Base-by-base conservation (phyloP, 768 basidiomycete genomes). In the Stropharia rugosoannulata region DNA sequence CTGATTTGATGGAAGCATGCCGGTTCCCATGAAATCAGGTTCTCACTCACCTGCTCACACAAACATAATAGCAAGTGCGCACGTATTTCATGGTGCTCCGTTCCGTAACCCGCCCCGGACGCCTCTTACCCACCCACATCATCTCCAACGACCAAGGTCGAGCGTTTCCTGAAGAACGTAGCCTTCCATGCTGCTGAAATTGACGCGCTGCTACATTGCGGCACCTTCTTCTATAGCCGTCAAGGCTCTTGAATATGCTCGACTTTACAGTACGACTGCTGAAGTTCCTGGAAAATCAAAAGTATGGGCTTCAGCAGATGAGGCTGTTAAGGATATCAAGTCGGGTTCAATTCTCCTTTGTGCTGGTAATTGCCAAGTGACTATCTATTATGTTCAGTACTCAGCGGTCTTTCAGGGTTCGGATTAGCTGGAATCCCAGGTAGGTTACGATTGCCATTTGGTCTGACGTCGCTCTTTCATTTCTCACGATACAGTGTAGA, bases 351-450 rank as follows among this genome's bases (percentile, higher is more conserved):
- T 83, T 39, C 65, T 97, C 40, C 78, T 97, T 19, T 89, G 88
- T 61, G 93, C 87, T 75, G 93, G 93, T 93, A 61, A 59, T 18
- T 27, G 43, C 3, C 13, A n/a, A 22, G 22, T 41, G 9, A 15
- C 18, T 7, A 15, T 15, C n/a, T 4, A 6, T 13, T 18, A 49
- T 10, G 8, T 35, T 27, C n/a, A 40, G 43, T 18, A 11, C 42
- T 32, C 41, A 39, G 55, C 22, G n/a, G 39, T 45, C 10, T 27
- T 58, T 5, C 63, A 93, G 93, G 94, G 25, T 97, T 97, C 64
- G 94, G 94, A 43, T 74, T 92, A 49, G 90, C 91, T 61, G 95
- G 94, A 29, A 89, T 93, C 44, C 93, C 94, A 64, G 89, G 90
- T 92, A 64, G 89, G 90, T 91, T 43, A 40, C 74, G 62, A 44